Percentiles rank a stretch among this genome's conserved stretches.
Evolutionary conservation across 2,329 filamentous ascomycete genomes (phyloP).

Genomic region (Penicillium sclerotigenum): DNA sequence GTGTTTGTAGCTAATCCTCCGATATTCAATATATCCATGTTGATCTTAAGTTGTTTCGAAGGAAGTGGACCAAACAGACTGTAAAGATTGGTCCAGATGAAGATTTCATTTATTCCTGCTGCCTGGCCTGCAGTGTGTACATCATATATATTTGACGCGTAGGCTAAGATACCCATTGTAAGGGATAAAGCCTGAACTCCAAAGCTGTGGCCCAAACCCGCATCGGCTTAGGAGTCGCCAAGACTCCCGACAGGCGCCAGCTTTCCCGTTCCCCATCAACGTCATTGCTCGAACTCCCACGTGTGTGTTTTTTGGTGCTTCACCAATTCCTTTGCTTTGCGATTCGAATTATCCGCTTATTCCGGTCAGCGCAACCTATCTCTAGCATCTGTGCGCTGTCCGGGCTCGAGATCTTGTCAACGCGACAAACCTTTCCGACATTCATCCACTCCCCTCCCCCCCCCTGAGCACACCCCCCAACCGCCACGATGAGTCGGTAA

Average conservation of each 20-base stretch:
- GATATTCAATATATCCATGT: neutral
- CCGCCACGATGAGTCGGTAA: constrained; percentile 62
- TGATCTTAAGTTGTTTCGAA: neutral
- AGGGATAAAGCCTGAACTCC: neutral
- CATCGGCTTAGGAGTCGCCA: constrained; percentile 30
- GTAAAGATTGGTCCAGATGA: neutral
- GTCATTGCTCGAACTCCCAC: constrained; percentile 31
- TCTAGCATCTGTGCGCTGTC: constrained; percentile 20
- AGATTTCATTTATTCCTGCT: neutral
- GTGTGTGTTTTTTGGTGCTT: constrained; percentile 9
- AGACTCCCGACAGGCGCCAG: constrained; percentile 34
- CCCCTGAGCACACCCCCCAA: constrained; percentile 40
- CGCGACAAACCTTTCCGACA: constrained; percentile 7
- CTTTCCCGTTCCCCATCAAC: constrained; percentile 35
- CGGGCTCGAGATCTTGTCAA: constrained; percentile 22
- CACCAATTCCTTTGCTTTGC: neutral
- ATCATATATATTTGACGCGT: neutral
- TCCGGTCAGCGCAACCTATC: constrained; percentile 11
- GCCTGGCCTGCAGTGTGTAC: neutral
- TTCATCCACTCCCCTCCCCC: constrained; percentile 12
- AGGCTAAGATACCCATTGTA: neutral
- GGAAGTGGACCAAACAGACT: neutral
- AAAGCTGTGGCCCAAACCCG: constrained; percentile 1
- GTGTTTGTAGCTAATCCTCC: neutral
- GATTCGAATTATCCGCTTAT: neutral